A percentile compares a stretch with the other conserved stretches of the same genome.
Conservation (phyloP, 306 rosid genomes). For the Luffa aegyptiaca region DNA sequence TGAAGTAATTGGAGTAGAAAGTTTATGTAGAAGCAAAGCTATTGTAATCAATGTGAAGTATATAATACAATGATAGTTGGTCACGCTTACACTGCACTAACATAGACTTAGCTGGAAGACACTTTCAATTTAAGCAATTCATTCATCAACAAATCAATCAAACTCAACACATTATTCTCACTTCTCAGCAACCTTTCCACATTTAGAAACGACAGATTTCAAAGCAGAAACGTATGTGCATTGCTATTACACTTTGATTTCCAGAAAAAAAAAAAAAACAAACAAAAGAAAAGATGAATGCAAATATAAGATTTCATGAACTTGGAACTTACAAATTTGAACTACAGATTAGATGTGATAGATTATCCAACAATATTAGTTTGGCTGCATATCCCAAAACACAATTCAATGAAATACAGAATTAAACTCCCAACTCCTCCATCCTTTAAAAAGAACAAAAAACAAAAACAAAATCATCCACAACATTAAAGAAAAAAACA, state of each 20-base stretch:
- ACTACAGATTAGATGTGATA: conserved; percentile 37
- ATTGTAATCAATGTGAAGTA: too few relatives aligned
- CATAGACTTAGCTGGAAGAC: too few relatives aligned
- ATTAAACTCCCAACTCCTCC: neutral
- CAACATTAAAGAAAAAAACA: too few relatives aligned
- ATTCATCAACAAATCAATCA: conserved; percentile 77
- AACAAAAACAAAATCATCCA: neutral
- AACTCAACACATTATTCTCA: conserved; percentile 52
- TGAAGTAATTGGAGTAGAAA: conserved; percentile 21
- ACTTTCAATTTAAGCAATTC: conserved; percentile 50
- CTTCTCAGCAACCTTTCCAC: conserved; percentile 66
- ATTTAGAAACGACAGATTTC: conserved; percentile 56
- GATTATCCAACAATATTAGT: conserved; percentile 23
- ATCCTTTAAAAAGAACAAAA: neutral
- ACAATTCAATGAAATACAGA: conserved; percentile 5
- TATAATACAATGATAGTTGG: too few relatives aligned
- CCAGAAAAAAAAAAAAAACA: too few relatives aligned
- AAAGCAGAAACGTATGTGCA: conserved; percentile 58
- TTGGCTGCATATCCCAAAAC: conserved; percentile 34
- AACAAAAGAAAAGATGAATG: too few relatives aligned
- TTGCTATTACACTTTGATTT: too few relatives aligned
- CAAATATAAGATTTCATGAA: neutral
- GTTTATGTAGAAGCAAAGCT: neutral
- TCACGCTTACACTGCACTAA: too few relatives aligned
- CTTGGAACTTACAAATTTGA: neutral